A percentile compares a stretch with the other conserved stretches of the same genome.
Evolutionary conservation across 805 yeast species (phyloP).

Genomic region (Candida yuanshanica): DNA sequence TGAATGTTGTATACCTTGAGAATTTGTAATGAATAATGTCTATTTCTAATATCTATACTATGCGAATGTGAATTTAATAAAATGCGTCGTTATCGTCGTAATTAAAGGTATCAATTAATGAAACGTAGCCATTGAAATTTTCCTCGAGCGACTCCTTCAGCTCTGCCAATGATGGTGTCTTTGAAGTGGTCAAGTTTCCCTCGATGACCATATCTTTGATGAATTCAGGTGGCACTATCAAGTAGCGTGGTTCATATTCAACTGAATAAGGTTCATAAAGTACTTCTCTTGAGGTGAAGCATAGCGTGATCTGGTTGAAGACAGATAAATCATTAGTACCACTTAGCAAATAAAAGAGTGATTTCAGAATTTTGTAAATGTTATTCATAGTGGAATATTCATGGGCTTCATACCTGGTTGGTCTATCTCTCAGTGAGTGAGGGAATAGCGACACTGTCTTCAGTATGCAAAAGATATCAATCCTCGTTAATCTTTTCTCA

Average conservation of each 20-base stretch:
- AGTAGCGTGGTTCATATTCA: slow-evolving; percentile 6
- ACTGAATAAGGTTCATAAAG: slow-evolving; percentile 7
- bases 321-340: slow-evolving; percentile 15
- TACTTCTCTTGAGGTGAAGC: slow-evolving; percentile 10
- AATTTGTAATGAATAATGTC: not conserved
- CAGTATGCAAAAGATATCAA: slow-evolving; percentile 16
- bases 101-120: slow-evolving; percentile 4
- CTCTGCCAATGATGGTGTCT: not conserved
- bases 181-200: slow-evolving; percentile 13
- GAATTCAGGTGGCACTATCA: slow-evolving; percentile 14
- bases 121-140: slow-evolving; percentile 1
- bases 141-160: not conserved
- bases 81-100: slow-evolving; percentile 2
- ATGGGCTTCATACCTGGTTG: slow-evolving; percentile 10
- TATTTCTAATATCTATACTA: not conserved
- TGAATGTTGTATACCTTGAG: slow-evolving; percentile 13
- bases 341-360: slow-evolving; percentile 6
- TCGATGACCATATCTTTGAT: slow-evolving; percentile 12
- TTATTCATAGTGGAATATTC: slow-evolving; percentile 12
- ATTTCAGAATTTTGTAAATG: slow-evolving; percentile 10
- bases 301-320: slow-evolving; percentile 8
- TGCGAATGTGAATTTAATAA: not conserved
- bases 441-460: slow-evolving; percentile 13
- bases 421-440: slow-evolving; percentile 10
- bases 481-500: slow-evolving; percentile 11